Conservation (phyloP, 139 green algal species). For the Tetradesmus obliquus region DNA sequence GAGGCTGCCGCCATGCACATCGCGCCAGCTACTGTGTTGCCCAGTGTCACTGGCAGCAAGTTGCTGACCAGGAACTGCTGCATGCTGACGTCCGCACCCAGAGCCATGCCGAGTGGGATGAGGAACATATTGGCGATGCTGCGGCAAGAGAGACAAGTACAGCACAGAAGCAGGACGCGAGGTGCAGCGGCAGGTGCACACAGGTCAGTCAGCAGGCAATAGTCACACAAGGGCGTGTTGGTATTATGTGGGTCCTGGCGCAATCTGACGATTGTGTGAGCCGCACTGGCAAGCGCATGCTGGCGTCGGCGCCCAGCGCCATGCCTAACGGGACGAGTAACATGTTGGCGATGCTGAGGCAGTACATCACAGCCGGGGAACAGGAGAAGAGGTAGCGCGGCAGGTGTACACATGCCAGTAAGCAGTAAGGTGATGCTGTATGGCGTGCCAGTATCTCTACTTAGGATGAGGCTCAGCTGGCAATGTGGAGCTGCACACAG, state of each 20-base stretch:
- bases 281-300: conserved; percentile 1
- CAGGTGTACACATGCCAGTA: no score
- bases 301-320: conserved; percentile 65
- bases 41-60: conserved; percentile 83
- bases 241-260: no score
- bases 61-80: conserved; percentile 71
- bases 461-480: no score
- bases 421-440: no score
- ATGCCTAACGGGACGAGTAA: conserved; percentile 61
- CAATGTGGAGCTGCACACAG: no score
- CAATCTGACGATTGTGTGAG: no score
- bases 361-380: neutral
- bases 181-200: no score
- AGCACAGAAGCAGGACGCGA: no score
- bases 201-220: no score
- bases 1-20: conserved; percentile 63
- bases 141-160: conserved; percentile 16
- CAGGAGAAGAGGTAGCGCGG: no score
- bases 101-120: conserved; percentile 25
- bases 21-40: conserved; percentile 83
- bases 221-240: no score
- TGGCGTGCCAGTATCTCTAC: no score
- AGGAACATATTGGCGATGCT: conserved; percentile 80
- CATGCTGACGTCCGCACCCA: conserved; percentile 68
- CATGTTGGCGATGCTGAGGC: conserved; percentile 69